phyloP scores from a whole-genome alignment of 2,329 filamentous ascomycete species.

The Nothomitra cinnamomea region DNA sequence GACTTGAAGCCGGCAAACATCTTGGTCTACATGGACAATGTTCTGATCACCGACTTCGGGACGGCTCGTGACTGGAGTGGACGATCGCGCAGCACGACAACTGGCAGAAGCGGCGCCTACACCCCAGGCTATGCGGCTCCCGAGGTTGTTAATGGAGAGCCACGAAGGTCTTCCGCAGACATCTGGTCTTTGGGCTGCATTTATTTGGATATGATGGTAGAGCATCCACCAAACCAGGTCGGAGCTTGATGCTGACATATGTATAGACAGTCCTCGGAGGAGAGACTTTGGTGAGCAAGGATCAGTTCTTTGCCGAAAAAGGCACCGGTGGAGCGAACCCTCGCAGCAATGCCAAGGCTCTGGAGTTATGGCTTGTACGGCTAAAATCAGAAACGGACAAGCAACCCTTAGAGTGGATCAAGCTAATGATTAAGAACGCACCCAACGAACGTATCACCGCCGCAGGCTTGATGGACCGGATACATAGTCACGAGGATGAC shows the following conservation, averaged over 20 bases:
- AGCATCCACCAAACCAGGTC: not conserved
- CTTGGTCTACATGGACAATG: constrained; percentile 10
- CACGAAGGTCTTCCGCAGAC: constrained; percentile 12
- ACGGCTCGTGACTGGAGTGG: constrained; percentile 12
- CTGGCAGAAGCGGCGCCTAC: constrained; percentile 5
- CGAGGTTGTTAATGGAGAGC: constrained; percentile 10
- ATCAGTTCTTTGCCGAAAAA: not conserved
- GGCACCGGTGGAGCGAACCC: not conserved
- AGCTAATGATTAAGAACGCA: not conserved
- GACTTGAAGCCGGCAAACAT: constrained; percentile 12
- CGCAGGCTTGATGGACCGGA: not conserved
- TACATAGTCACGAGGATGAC: not conserved
- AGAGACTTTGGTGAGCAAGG: not conserved
- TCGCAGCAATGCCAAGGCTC: not conserved
- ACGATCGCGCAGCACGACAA: constrained; percentile 9
- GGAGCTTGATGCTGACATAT: not conserved
- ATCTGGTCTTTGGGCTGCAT: constrained; percentile 15
- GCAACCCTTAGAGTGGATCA: not conserved
- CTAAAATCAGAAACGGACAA: not conserved
- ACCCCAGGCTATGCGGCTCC: constrained; percentile 12
- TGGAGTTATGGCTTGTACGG: not conserved
- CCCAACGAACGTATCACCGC: not conserved
- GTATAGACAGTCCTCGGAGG: not conserved
- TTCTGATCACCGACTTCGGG: constrained; percentile 15
- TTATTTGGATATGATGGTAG: constrained; percentile 10